Percentiles rank a stretch among this genome's conserved stretches.
Evolutionary conservation across 2,329 filamentous ascomycete genomes (phyloP).

Genomic region (Diaporthe batatas): DNA sequence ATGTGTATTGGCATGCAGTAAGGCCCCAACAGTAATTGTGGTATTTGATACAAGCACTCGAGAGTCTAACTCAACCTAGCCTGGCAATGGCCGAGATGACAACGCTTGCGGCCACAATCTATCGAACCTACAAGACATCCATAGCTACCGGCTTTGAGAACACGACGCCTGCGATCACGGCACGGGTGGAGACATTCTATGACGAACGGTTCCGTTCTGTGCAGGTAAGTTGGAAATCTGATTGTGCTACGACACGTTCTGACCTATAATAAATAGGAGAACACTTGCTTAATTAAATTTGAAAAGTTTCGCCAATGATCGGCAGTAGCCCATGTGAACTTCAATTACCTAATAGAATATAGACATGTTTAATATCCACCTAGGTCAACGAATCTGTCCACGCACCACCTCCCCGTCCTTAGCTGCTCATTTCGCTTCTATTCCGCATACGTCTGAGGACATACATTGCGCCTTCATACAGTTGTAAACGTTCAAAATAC

Average conservation of each 20-base stretch:
- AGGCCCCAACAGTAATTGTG: neutral
- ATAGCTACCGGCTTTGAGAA: neutral
- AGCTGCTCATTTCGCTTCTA: too few relatives aligned
- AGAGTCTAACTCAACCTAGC: neutral
- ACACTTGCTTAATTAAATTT: neutral
- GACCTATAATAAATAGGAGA: neutral
- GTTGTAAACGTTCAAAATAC: too few relatives aligned
- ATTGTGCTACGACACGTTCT: neutral
- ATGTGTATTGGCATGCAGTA: constrained; percentile 2
- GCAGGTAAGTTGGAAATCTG: neutral
- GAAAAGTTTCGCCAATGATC: neutral
- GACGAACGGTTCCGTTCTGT: neutral
- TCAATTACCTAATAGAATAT: too few relatives aligned
- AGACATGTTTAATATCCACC: too few relatives aligned
- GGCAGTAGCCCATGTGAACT: neutral
- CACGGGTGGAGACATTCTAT: neutral
- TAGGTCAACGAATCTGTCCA: too few relatives aligned
- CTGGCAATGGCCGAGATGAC: neutral
- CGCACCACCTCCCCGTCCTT: too few relatives aligned
- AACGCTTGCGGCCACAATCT: neutral
- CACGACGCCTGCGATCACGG: neutral
- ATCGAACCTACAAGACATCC: neutral
- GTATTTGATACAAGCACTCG: neutral
- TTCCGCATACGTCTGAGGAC: too few relatives aligned
- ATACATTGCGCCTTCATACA: too few relatives aligned